phyloP scores from a whole-genome alignment of 495 filamentous ascomycete genomes.

The Aspergillus kassunensis region DNA sequence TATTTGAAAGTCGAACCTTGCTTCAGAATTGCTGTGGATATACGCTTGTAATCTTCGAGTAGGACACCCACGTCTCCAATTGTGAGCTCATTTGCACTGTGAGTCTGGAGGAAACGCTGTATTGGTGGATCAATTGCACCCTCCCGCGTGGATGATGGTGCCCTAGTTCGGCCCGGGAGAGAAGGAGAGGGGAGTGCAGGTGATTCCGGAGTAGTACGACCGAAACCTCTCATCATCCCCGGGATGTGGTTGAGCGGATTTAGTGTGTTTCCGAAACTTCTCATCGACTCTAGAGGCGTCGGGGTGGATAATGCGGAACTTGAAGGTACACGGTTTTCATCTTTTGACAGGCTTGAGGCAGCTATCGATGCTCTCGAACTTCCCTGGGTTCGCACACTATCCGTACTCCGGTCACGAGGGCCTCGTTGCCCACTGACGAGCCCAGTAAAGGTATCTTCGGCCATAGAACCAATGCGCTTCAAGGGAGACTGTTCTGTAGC shows the following conservation, averaged over 20 bases:
- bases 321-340: slow-evolving; percentile 25
- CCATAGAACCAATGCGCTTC: slow-evolving; percentile 28
- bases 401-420: slow-evolving; percentile 68
- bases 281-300: slow-evolving; percentile 73
- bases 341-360: slow-evolving; percentile 18
- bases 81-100: slow-evolving; percentile 72
- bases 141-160: slow-evolving; percentile 24
- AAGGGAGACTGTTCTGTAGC: slow-evolving; percentile 32
- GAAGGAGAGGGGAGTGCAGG: slow-evolving; percentile 24
- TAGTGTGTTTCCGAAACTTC: slow-evolving; percentile 74
- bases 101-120: slow-evolving; percentile 74
- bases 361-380: slow-evolving; percentile 31
- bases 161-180: slow-evolving; percentile 27
- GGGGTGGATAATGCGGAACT: slow-evolving; percentile 27
- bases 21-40: slow-evolving; percentile 51
- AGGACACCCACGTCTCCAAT: slow-evolving; percentile 79
- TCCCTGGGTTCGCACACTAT: slow-evolving; percentile 62
- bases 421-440: slow-evolving; percentile 59
- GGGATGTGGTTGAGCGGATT: slow-evolving; percentile 79
- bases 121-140: slow-evolving; percentile 66
- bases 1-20: slow-evolving; percentile 27
- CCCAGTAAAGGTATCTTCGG: slow-evolving; percentile 57
- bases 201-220: slow-evolving; percentile 49
- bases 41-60: slow-evolving; percentile 79
- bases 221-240: slow-evolving; percentile 74